phyloP scores from a whole-genome alignment of 306 rosid species.

The barrel medic (Medicago truncatula) region DNA sequence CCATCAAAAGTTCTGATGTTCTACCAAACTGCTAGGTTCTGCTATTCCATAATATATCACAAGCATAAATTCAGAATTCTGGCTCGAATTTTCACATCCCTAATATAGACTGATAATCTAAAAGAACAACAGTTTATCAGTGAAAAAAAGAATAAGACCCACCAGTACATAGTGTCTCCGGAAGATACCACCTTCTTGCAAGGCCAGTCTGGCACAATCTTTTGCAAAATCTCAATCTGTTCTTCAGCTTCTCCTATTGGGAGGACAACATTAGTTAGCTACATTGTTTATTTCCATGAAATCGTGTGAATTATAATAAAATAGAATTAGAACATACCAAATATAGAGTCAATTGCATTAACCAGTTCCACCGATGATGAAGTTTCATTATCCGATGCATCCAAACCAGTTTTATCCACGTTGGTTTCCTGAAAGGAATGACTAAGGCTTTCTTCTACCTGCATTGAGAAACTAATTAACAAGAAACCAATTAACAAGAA shows the following conservation, averaged over 20 bases:
- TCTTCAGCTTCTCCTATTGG: slow-evolving; percentile 52
- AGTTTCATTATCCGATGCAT: slow-evolving; percentile 13
- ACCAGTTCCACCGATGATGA: slow-evolving; percentile 56
- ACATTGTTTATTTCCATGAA: slow-evolving; percentile 25
- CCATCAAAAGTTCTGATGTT: background rate
- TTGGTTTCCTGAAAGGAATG: slow-evolving; percentile 33
- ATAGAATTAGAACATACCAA: slow-evolving; percentile 51
- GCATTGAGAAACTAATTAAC: slow-evolving; percentile 34
- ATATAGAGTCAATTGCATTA: slow-evolving; percentile 58
- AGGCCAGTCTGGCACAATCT: slow-evolving; percentile 68
- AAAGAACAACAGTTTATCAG: slow-evolving; percentile 13
- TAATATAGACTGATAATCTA: slow-evolving; percentile 3
- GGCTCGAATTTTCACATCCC: background rate
- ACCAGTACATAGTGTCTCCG: slow-evolving; percentile 64
- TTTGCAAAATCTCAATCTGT: slow-evolving; percentile 54
- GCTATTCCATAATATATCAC: background rate
- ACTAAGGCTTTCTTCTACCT: slow-evolving; percentile 47
- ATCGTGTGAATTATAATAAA: slow-evolving; percentile 13
- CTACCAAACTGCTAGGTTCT: no score
- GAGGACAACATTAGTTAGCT: slow-evolving; percentile 20
- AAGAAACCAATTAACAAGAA: no score
- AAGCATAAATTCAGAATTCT: background rate
- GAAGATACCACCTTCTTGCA: slow-evolving; percentile 49
- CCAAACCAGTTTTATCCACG: slow-evolving; percentile 42
- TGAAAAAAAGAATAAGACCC: slow-evolving; percentile 32